phyloP scores from a whole-genome alignment of 1,284 basidiomycete species.

The Apiotrichum akiyoshidainum region DNA sequence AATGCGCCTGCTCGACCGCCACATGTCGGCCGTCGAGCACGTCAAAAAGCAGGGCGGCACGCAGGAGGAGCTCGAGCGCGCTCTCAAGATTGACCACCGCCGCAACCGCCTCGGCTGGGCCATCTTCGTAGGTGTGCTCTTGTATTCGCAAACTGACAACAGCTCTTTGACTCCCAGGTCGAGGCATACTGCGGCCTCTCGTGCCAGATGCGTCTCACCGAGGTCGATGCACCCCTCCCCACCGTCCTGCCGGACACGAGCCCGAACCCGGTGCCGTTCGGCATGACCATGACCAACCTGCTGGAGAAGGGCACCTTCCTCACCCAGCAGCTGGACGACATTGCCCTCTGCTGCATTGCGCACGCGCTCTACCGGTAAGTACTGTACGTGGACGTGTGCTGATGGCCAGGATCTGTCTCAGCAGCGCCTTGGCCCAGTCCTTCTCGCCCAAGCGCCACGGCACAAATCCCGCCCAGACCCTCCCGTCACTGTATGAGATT shows the following conservation, averaged over 20 bases:
- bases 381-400: background rate
- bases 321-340: slow-evolving; percentile 16
- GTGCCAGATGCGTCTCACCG: slow-evolving; percentile 17
- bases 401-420: slow-evolving; percentile 19
- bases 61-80: slow-evolving; percentile 17
- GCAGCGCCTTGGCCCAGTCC: slow-evolving; percentile 10
- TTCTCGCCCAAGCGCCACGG: background rate
- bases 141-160: background rate
- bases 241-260: slow-evolving; percentile 1
- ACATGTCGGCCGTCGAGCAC: slow-evolving; percentile 13
- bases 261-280: slow-evolving; percentile 8
- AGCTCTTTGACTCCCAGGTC: slow-evolving; percentile 26
- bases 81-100: slow-evolving; percentile 21
- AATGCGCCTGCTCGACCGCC: slow-evolving; percentile 26
- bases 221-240: slow-evolving; percentile 15
- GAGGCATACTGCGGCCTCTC: slow-evolving; percentile 23
- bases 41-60: slow-evolving; percentile 3
- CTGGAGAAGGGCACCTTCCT: slow-evolving; percentile 19
- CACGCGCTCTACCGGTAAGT: slow-evolving; percentile 26
- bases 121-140: slow-evolving; percentile 21
- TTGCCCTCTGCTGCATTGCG: slow-evolving; percentile 18
- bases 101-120: slow-evolving; percentile 25
- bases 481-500: slow-evolving; percentile 12
- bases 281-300: slow-evolving; percentile 16
- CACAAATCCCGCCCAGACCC: slow-evolving; percentile 5